Base-by-base conservation (phyloP, 2,329 filamentous ascomycete genomes). In the Talaromyces marneffei region DNA sequence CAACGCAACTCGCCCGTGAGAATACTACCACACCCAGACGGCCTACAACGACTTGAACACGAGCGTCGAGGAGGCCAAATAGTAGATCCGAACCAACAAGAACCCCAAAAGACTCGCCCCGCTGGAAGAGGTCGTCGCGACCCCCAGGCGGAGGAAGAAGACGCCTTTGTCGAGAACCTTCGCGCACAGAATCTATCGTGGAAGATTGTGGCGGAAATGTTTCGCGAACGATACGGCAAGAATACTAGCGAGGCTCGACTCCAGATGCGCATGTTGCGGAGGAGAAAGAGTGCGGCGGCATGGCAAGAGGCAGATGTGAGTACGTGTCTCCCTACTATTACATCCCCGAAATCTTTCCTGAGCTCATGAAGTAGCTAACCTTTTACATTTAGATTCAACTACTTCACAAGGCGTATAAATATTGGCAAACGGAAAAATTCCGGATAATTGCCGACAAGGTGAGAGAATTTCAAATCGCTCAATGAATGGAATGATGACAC, bases 281-380 rank as follows among this genome's bases (percentile, higher is more conserved):
- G 74, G 46, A 71, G 73, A 48, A 73, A 74, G 58, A 69, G 74
- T 57, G 69, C 73, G 27, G 64, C 68, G 50, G 66, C 69, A 42
- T 78, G 76, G 75, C 74, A 75, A 60, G 73, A 76, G 62, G 68
- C 72, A 60, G 74, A 78, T 77, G 74, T 78, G 74, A 77, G 76
- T 68, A 76, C 76, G 69, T 65, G 54, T 65, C 66, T 18, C 59
- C 37, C 56, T 57, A 44, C 57, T 57, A 48, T 48, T 29, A n/a
- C 23, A 16, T n/a, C 44, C n/a, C 40, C 14, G 12, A 48, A 48
- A n/a, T 29, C 23, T 48, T 48, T n/a, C 2, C 7, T 3, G 9
- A 27, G 8, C 8, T 33, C 5, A 20, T 33, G 9, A 20, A 29
- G 18, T 18, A 7, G 44, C 23, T 48, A 52, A 52, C 29, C 4